Percentiles rank a stretch among this genome's conserved stretches.
Conservation (phyloP, 768 basidiomycete genomes). For the Phanerodontia chrysosporium region DNA sequence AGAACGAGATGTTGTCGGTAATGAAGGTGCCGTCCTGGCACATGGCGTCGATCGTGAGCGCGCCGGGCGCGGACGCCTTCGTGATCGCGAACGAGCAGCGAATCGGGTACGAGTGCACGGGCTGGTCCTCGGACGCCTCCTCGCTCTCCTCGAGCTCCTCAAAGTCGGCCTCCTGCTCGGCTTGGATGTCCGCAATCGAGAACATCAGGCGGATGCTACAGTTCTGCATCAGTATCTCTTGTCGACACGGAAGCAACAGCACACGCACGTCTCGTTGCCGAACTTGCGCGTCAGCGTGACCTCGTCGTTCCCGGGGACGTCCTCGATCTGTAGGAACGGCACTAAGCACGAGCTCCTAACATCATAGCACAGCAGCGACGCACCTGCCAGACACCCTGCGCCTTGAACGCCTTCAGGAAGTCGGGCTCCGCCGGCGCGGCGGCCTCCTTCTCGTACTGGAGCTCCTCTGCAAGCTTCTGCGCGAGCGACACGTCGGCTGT, state of each 20-base stretch:
- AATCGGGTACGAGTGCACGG: conserved; percentile 55
- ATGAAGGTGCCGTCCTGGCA: conserved; percentile 77
- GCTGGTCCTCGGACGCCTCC: conserved; percentile 34
- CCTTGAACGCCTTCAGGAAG: conserved; percentile 73
- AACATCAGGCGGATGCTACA: conserved; percentile 83
- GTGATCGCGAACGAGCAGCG: conserved; percentile 80
- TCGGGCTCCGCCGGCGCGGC: conserved; percentile 52
- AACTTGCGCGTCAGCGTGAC: conserved; percentile 78
- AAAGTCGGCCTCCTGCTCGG: conserved; percentile 32
- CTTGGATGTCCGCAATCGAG: conserved; percentile 85
- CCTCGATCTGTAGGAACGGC: conserved; percentile 50
- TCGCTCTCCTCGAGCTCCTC: conserved; percentile 37
- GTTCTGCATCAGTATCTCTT: neutral
- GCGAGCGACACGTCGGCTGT: conserved; percentile 72
- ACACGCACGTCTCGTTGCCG: conserved; percentile 81
- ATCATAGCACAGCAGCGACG: conserved; percentile 19
- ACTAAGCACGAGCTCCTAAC: neutral
- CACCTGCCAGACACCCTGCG: conserved; percentile 76
- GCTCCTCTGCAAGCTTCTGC: conserved; percentile 75
- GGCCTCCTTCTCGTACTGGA: conserved; percentile 78
- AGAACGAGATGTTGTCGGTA: conserved; percentile 89
- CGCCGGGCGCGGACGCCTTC: conserved; percentile 66
- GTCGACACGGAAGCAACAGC: neutral
- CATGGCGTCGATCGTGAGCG: conserved; percentile 74
- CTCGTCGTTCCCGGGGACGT: conserved; percentile 73